These are phyloP conservation scores for Sarocladiaceae sp. DNA, from an alignment of 2,329 filamentous ascomycete species.

Conservation along the genomic window DNA sequence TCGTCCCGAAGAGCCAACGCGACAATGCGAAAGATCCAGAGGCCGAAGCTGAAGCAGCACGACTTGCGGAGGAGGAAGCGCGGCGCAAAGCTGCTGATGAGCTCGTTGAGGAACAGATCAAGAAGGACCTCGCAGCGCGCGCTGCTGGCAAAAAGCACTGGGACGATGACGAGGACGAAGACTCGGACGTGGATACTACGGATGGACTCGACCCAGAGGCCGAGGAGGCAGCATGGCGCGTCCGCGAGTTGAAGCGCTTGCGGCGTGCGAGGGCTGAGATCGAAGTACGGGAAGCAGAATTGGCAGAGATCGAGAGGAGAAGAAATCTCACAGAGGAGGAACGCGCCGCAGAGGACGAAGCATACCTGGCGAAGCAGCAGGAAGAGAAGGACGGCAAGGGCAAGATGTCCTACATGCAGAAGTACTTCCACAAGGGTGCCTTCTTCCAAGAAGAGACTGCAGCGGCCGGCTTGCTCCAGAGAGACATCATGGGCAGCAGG, in stretches of 20 bases:
- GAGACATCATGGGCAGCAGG: conserved; percentile 80
- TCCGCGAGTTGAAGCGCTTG: conserved; percentile 84
- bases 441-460: conserved; percentile 85
- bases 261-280: conserved; percentile 83
- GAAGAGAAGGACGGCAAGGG: conserved; percentile 75
- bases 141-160: conserved; percentile 78
- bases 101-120: conserved; percentile 83
- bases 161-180: conserved; percentile 71
- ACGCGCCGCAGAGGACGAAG: conserved; percentile 78
- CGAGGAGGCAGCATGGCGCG: conserved; percentile 88
- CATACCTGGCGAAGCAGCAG: conserved; percentile 70
- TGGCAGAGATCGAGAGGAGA: conserved; percentile 83
- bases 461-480: conserved; percentile 68
- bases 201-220: conserved; percentile 84
- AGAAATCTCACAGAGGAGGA: conserved; percentile 84
- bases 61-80: conserved; percentile 52
- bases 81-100: conserved; percentile 69
- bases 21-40: conserved; percentile 21
- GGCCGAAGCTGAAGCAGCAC: conserved; percentile 29
- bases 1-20: conserved; percentile 57
- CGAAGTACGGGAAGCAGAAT: conserved; percentile 76
- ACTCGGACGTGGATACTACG: conserved; percentile 79
- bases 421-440: conserved; percentile 94
- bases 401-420: conserved; percentile 87
- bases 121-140: conserved; percentile 72